These are phyloP conservation scores for Lentinula sp. DNA, from an alignment of 768 basidiomycete species.

Conservation along the genomic window DNA sequence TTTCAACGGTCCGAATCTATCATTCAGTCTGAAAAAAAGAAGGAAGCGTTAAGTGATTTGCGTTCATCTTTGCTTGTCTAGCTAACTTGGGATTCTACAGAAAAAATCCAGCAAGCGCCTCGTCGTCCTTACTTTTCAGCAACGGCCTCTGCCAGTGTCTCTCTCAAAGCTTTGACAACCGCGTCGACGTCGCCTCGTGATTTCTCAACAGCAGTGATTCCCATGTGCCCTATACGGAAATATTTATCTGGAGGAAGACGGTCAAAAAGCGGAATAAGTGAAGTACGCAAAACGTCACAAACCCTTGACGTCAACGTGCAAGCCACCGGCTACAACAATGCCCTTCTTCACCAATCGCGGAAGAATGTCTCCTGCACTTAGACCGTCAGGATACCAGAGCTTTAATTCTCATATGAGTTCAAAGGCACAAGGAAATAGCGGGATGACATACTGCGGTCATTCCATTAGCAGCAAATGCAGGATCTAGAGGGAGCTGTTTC, in stretches of 20 bases:
- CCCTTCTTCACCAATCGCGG: constrained; percentile 66
- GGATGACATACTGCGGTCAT: constrained; percentile 64
- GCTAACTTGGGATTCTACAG: neutral
- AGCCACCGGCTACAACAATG: constrained; percentile 82
- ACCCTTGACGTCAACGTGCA: constrained; percentile 83
- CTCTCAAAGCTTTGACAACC: constrained; percentile 60
- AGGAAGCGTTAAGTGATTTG: neutral
- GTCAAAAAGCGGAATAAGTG: neutral
- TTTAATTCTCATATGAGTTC: constrained; percentile 18
- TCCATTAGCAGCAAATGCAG: constrained; percentile 75
- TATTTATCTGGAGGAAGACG: constrained; percentile 56
- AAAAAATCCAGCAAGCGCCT: constrained; percentile 1
- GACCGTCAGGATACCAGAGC: constrained; percentile 79
- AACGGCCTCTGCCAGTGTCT: constrained; percentile 31
- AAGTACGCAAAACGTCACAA: constrained; percentile 12
- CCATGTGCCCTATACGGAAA: constrained; percentile 97
- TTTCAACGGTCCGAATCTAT: neutral
- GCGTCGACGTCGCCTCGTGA: constrained; percentile 71
- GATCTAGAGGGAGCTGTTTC: constrained; percentile 59
- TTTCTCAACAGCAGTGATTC: constrained; percentile 68
- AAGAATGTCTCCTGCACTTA: constrained; percentile 71
- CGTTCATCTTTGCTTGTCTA: neutral
- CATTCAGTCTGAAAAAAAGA: neutral
- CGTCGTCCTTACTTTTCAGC: constrained; percentile 4
- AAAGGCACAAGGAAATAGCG: constrained; percentile 10